These are phyloP conservation scores for Hypoxylon rickii DNA, from an alignment of 495 filamentous ascomycete genomes.

Conservation along the genomic window DNA sequence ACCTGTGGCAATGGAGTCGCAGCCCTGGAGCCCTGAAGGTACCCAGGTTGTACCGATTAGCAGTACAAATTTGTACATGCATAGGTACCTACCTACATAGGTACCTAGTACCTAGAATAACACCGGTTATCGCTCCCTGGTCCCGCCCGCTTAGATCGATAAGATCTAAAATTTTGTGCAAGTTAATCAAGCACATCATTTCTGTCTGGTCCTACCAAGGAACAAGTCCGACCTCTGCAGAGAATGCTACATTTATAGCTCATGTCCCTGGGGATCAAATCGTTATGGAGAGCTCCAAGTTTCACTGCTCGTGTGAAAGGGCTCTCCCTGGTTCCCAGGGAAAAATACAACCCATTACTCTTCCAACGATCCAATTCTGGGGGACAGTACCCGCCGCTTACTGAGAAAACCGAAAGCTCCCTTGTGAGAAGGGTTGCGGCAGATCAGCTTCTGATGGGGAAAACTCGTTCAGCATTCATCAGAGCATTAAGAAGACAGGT, in stretches of 20 bases:
- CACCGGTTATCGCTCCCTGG: too few relatives aligned
- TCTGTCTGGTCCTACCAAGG: background rate
- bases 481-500: background rate
- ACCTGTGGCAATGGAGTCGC: too few relatives aligned
- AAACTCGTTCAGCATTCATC: background rate
- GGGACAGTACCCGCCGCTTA: constrained; percentile 18
- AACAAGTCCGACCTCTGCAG: constrained; percentile 4
- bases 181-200: too few relatives aligned
- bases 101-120: background rate
- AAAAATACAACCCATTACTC: constrained; percentile 16
- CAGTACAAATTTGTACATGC: background rate
- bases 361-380: constrained; percentile 3
- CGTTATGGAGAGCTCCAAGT: constrained; percentile 41
- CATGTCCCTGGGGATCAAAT: constrained; percentile 51
- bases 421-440: background rate
- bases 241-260: constrained; percentile 42
- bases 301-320: constrained; percentile 20
- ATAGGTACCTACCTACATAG: background rate
- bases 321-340: constrained; percentile 45
- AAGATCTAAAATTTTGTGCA: too few relatives aligned
- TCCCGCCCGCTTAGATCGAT: too few relatives aligned
- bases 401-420: background rate
- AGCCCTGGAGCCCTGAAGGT: too few relatives aligned
- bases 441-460: background rate
- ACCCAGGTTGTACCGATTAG: too few relatives aligned